Evolutionary conservation across 176 grass and related monocot genomes (phyloP).

Genomic region (Pontederia paniculata): DNA sequence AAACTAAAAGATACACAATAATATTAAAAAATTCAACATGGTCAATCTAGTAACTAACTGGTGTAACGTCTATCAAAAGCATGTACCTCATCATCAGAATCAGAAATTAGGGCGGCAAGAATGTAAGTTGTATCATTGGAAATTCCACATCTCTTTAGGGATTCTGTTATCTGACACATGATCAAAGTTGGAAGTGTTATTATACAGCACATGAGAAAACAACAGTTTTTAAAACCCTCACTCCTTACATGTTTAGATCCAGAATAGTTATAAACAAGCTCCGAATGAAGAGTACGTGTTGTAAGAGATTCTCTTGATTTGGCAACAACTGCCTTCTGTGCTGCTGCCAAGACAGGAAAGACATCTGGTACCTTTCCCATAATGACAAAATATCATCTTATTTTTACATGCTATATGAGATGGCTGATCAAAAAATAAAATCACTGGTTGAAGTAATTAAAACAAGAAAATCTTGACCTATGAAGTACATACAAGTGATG

Average conservation of each 20-base stretch:
- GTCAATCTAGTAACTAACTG: background rate
- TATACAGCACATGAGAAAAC: background rate
- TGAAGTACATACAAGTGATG: slow-evolving; percentile 47
- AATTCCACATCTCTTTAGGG: slow-evolving; percentile 75
- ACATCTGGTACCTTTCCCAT: slow-evolving; percentile 68
- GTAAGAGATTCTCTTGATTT: slow-evolving; percentile 65
- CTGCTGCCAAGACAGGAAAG: slow-evolving; percentile 71
- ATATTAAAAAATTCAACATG: too few relatives aligned
- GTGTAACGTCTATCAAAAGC: background rate
- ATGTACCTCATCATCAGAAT: slow-evolving; percentile 66
- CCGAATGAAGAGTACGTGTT: slow-evolving; percentile 78
- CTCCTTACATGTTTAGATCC: slow-evolving; percentile 73
- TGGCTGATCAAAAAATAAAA: background rate
- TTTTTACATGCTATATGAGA: background rate
- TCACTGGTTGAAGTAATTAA: background rate
- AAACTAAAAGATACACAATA: too few relatives aligned
- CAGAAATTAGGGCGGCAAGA: slow-evolving; percentile 73
- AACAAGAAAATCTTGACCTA: background rate
- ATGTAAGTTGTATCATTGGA: slow-evolving; percentile 62
- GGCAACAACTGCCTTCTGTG: slow-evolving; percentile 57
- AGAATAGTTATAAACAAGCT: slow-evolving; percentile 85
- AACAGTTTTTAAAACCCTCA: slow-evolving; percentile 5
- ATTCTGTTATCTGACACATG: slow-evolving; percentile 56
- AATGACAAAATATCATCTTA: too few relatives aligned
- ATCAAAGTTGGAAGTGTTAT: background rate